Evolutionary conservation across 139 green algal genomes (phyloP).

Genomic region (Astrephomene gubernaculifera): DNA sequence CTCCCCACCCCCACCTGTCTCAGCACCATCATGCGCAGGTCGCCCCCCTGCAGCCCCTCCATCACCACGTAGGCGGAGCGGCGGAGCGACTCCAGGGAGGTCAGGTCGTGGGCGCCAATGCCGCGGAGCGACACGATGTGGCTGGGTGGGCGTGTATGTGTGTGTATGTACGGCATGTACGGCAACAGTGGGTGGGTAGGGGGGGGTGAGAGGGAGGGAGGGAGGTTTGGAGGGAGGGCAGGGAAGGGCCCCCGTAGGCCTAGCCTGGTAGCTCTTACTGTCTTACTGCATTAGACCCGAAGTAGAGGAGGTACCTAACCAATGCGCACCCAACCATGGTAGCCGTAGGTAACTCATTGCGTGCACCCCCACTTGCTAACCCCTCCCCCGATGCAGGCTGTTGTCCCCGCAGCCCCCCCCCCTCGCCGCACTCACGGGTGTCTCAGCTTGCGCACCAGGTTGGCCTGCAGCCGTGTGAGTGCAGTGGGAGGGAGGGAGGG

Average conservation of each 20-base stretch:
- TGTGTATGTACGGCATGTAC: no score
- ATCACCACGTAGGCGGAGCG: constrained; percentile 48
- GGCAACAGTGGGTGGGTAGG: not conserved
- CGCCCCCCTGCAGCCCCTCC: constrained; percentile 75
- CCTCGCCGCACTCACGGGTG: constrained; percentile 58
- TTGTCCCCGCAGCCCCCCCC: not conserved
- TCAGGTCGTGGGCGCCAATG: constrained; percentile 61
- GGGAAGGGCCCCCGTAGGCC: no score
- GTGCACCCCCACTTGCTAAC: not conserved
- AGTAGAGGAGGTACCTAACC: not conserved
- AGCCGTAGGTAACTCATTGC: not conserved
- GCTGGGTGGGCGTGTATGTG: constrained; percentile 48
- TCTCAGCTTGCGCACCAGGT: constrained; percentile 74
- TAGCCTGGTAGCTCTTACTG: no score
- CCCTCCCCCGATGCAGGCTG: not conserved
- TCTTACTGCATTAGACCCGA: not conserved
- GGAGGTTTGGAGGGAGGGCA: not conserved
- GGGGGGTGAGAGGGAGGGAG: not conserved
- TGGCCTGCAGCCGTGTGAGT: constrained; percentile 65
- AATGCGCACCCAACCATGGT: not conserved
- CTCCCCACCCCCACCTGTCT: constrained; percentile 56
- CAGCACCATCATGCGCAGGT: constrained; percentile 70
- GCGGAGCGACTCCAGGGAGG: constrained; percentile 53
- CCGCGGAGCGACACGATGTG: constrained; percentile 69
- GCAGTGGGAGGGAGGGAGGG: not conserved